Conservation (phyloP, 352 stramenopile genomes). For the Pythium vanterpoolii region DNA sequence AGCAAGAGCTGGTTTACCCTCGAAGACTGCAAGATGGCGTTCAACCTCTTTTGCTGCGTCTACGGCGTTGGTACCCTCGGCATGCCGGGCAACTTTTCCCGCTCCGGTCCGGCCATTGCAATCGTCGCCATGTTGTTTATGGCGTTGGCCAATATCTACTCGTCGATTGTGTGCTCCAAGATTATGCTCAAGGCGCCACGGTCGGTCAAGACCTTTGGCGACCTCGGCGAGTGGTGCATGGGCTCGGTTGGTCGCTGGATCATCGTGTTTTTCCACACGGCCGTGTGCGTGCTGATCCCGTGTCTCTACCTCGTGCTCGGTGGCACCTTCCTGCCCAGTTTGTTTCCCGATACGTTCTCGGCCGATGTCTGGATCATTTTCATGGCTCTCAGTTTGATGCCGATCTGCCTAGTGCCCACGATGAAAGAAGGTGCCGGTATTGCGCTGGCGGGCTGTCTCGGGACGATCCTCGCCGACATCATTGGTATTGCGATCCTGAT, state of each 20-base stretch:
- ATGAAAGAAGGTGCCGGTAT: slow-evolving; percentile 28
- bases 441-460: slow-evolving; percentile 28
- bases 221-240: slow-evolving; percentile 35
- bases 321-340: slow-evolving; percentile 19
- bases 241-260: slow-evolving; percentile 23
- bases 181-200: slow-evolving; percentile 28
- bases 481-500: slow-evolving; percentile 27
- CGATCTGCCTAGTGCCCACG: slow-evolving; percentile 30
- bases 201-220: slow-evolving; percentile 28
- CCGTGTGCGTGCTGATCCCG: slow-evolving; percentile 25
- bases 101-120: slow-evolving; percentile 25
- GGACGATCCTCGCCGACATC: slow-evolving; percentile 29
- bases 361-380: slow-evolving; percentile 28
- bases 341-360: slow-evolving; percentile 27
- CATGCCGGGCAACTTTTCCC: slow-evolving; percentile 35
- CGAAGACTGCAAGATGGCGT: slow-evolving; percentile 30
- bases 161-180: slow-evolving; percentile 24
- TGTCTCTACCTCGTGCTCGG: slow-evolving; percentile 35
- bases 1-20: slow-evolving; percentile 24
- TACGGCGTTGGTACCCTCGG: slow-evolving; percentile 37
- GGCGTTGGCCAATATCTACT: slow-evolving; percentile 33
- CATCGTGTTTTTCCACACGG: slow-evolving; percentile 26
- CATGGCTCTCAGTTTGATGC: slow-evolving; percentile 27
- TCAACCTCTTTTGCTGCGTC: slow-evolving; percentile 33
- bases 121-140: slow-evolving; percentile 33